phyloP scores from a whole-genome alignment of 805 yeast genomes.

The Starmerella davenportii region DNA sequence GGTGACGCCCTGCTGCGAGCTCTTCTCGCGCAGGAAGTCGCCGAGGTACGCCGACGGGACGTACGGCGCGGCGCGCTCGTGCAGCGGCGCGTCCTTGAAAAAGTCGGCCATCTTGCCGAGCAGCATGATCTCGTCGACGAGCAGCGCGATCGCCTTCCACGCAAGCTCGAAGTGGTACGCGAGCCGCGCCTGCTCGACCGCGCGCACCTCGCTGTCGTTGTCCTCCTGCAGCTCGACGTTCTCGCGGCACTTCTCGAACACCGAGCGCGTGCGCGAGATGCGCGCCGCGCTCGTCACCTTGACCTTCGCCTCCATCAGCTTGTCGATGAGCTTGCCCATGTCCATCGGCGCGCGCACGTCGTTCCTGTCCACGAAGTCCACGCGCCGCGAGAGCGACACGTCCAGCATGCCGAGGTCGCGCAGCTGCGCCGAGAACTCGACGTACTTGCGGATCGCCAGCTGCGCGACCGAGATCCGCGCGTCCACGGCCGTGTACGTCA shows the following conservation, averaged over 20 bases:
- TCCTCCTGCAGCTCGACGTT: not conserved
- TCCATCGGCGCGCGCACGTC: not conserved
- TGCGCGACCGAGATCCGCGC: slow-evolving; percentile 13
- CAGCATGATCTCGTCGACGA: slow-evolving; percentile 5
- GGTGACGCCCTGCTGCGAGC: not conserved
- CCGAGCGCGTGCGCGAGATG: not conserved
- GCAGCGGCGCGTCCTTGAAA: not conserved
- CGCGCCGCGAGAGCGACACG: not conserved
- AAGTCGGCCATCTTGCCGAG: slow-evolving; percentile 3
- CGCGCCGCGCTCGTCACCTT: not conserved
- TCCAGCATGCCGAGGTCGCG: slow-evolving; percentile 14
- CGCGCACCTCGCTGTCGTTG: slow-evolving; percentile 8
- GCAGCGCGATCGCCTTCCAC: slow-evolving; percentile 6
- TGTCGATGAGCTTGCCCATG: not conserved
- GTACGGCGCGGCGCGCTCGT: not conserved
- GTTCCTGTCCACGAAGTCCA: not conserved
- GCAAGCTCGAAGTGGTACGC: slow-evolving; percentile 2
- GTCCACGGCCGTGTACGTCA: slow-evolving; percentile 6
- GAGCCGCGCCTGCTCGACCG: slow-evolving; percentile 4
- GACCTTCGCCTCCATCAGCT: not conserved
- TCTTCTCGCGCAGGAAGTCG: not conserved
- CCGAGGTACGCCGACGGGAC: slow-evolving; percentile 3
- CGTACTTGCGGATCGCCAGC: slow-evolving; percentile 14
- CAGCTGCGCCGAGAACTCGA: slow-evolving; percentile 15
- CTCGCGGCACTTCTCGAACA: not conserved